Conservation (phyloP, 768 basidiomycete species). For the Hericium rajendrae region DNA sequence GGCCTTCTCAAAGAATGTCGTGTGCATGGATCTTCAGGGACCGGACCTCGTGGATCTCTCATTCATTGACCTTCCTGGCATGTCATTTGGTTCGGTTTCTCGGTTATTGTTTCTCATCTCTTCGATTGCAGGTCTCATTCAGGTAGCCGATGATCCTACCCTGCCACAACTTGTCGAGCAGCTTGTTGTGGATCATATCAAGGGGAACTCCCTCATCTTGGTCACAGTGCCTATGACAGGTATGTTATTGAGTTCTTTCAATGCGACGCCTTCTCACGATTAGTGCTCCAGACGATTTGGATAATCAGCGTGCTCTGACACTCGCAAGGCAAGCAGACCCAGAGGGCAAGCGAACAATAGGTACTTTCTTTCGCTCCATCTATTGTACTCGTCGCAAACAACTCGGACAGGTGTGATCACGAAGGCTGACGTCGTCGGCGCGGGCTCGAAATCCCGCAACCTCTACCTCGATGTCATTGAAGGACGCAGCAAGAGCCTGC, state of each 20-base stretch:
- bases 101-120: not conserved
- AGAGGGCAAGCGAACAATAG: constrained; percentile 42
- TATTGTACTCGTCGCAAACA: not conserved
- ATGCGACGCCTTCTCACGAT: not conserved
- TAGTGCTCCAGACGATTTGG: constrained; percentile 38
- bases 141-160: constrained; percentile 33
- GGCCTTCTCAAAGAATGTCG: constrained; percentile 18
- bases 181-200: constrained; percentile 40
- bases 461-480: constrained; percentile 34
- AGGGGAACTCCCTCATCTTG: constrained; percentile 43
- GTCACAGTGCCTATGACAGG: constrained; percentile 47
- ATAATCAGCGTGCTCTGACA: constrained; percentile 45
- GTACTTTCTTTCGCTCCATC: constrained; percentile 16
- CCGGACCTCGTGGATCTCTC: constrained; percentile 19
- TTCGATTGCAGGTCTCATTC: constrained; percentile 32
- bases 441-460: constrained; percentile 22
- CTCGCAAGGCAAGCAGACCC: constrained; percentile 39
- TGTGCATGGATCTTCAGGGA: constrained; percentile 19
- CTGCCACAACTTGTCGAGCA: constrained; percentile 36
- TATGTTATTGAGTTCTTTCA: constrained; percentile 15
- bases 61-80: constrained; percentile 21
- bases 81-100: not conserved
- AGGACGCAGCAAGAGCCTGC: constrained; percentile 26
- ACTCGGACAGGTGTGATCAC: constrained; percentile 35
- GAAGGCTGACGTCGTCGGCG: constrained; percentile 35